Evolutionary conservation across 2,329 filamentous ascomycete genomes (phyloP).

Genomic region (Phaeosphaeriaceae sp.): DNA sequence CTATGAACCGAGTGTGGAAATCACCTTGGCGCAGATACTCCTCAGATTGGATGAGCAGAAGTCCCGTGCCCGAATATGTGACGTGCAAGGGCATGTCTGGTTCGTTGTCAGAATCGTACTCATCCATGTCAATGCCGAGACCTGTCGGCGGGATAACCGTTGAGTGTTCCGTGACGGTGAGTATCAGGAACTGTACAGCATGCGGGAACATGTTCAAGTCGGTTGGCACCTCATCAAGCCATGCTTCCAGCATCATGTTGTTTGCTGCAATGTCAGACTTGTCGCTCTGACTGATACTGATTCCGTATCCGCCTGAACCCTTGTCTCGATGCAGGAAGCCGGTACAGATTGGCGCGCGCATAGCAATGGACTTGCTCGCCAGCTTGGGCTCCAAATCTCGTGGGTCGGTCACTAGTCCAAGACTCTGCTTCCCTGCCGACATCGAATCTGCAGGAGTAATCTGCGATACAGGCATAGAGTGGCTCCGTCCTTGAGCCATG

Average conservation of each 20-base stretch:
- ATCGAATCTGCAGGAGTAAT: background rate
- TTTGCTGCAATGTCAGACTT: background rate
- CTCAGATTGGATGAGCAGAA: background rate
- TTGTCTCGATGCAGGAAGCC: background rate
- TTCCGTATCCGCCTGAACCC: background rate
- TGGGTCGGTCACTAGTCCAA: background rate
- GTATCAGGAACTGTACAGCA: background rate
- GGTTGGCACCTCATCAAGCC: background rate
- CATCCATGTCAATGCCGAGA: background rate
- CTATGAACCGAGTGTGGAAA: background rate
- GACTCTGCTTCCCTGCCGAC: background rate
- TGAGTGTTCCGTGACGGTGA: background rate
- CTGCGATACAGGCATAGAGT: background rate
- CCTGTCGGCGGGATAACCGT: background rate
- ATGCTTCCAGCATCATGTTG: background rate
- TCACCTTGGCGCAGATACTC: background rate
- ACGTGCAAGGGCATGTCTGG: background rate
- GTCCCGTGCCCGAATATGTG: slow-evolving; percentile 3
- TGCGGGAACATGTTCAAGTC: background rate
- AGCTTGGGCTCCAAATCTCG: slow-evolving; percentile 1
- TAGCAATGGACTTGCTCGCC: background rate
- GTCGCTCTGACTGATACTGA: background rate
- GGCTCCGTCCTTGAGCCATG: background rate
- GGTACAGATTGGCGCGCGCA: background rate
- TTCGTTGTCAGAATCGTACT: slow-evolving; percentile 3